Conservation (phyloP, 805 yeast genomes). For the Candida stauntonica region DNA sequence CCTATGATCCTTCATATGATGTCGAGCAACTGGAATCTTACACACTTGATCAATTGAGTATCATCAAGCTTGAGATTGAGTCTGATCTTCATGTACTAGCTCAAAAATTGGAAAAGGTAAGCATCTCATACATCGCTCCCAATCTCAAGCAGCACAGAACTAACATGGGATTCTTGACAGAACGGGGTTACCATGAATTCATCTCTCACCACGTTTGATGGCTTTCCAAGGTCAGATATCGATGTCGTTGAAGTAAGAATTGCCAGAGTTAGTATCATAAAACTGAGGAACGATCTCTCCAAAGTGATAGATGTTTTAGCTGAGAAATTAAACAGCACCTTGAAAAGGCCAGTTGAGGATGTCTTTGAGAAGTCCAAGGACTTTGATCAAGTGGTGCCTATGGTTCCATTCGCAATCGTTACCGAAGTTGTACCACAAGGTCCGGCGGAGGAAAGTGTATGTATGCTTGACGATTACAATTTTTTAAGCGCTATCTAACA, state of each 20-base stretch:
- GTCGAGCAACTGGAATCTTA: slow-evolving; percentile 2
- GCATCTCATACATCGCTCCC: neutral
- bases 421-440: slow-evolving; percentile 22
- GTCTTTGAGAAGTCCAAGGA: too few relatives aligned
- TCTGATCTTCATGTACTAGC: slow-evolving; percentile 11
- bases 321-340: slow-evolving; percentile 40
- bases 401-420: slow-evolving; percentile 51
- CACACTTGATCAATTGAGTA: slow-evolving; percentile 7
- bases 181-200: slow-evolving; percentile 61
- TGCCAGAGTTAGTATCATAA: slow-evolving; percentile 58
- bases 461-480: neutral
- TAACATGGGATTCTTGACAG: slow-evolving; percentile 17
- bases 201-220: slow-evolving; percentile 61
- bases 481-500: slow-evolving; percentile 3
- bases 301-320: slow-evolving; percentile 45
- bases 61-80: slow-evolving; percentile 15
- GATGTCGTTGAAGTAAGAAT: slow-evolving; percentile 70
- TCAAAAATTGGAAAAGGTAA: slow-evolving; percentile 27
- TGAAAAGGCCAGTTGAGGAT: slow-evolving; percentile 26
- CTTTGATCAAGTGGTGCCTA: neutral
- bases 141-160: neutral
- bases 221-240: slow-evolving; percentile 81
- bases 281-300: slow-evolving; percentile 66
- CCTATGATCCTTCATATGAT: slow-evolving; percentile 13
- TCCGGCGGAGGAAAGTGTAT: slow-evolving; percentile 45